These are phyloP conservation scores for Hirschfeldia incana DNA, from an alignment of 345 rosid genomes.

Conservation along the genomic window DNA sequence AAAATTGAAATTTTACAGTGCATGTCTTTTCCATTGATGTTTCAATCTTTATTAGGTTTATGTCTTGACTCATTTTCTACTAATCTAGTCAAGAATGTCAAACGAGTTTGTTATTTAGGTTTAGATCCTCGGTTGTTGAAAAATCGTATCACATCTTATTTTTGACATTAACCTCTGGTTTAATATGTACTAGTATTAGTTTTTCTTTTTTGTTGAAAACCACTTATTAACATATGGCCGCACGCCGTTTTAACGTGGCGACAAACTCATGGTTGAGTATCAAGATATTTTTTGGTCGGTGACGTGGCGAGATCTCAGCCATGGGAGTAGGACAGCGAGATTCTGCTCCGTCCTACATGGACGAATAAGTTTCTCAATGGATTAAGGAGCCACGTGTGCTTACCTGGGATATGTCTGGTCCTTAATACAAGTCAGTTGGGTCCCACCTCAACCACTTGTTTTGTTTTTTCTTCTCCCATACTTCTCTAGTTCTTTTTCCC, in stretches of 20 bases:
- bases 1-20: background rate
- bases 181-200: background rate
- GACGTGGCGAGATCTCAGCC: slow-evolving; percentile 38
- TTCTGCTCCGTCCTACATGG: slow-evolving; percentile 52
- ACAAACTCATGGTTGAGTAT: slow-evolving; percentile 20
- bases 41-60: background rate
- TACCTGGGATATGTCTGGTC: slow-evolving; percentile 36
- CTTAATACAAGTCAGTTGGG: slow-evolving; percentile 32
- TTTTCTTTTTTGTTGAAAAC: too few relatives aligned
- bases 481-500: background rate
- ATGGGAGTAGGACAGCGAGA: slow-evolving; percentile 31
- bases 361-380: slow-evolving; percentile 40
- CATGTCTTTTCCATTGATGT: background rate
- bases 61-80: background rate
- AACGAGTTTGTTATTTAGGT: background rate
- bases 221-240: background rate
- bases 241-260: slow-evolving; percentile 8
- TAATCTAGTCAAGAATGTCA: background rate
- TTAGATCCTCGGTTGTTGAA: background rate
- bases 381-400: slow-evolving; percentile 48
- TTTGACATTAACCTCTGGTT: background rate
- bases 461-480: slow-evolving; percentile 21
- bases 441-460: slow-evolving; percentile 29
- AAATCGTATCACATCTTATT: background rate
- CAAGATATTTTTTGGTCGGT: slow-evolving; percentile 38